These are phyloP conservation scores for Trichoderma koningii DNA, from an alignment of 2,329 filamentous ascomycete genomes.

Conservation along the genomic window DNA sequence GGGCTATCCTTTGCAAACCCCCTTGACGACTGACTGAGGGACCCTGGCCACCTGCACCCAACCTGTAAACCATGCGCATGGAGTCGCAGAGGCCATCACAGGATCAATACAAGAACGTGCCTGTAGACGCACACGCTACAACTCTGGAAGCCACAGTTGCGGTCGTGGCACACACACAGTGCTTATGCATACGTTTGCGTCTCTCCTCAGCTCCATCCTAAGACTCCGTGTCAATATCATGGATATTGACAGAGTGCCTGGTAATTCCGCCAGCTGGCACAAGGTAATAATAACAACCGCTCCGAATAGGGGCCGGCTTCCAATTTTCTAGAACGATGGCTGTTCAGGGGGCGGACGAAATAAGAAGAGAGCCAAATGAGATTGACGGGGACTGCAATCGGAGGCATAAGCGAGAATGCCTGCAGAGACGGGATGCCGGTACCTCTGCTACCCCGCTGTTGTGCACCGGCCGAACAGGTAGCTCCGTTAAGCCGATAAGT, in stretches of 20 bases:
- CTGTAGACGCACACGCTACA: background rate
- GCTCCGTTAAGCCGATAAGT: constrained; percentile 1
- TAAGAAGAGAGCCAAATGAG: constrained; percentile 8
- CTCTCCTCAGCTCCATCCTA: constrained; percentile 17
- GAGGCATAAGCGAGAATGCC: constrained; percentile 8
- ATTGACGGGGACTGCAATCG: constrained; percentile 18
- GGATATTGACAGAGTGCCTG: background rate
- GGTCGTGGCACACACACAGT: background rate
- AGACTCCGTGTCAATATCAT: constrained; percentile 17
- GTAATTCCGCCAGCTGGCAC: constrained; percentile 10
- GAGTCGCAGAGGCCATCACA: too few relatives aligned
- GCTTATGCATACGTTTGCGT: background rate
- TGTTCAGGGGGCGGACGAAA: constrained; percentile 18
- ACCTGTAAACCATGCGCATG: too few relatives aligned
- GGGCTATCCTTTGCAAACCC: too few relatives aligned
- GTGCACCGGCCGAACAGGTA: constrained; percentile 4
- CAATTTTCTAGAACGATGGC: constrained; percentile 11
- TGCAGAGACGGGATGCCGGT: background rate
- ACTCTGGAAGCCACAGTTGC: constrained; percentile 8
- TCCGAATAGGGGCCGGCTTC: constrained; percentile 17
- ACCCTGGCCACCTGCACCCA: too few relatives aligned
- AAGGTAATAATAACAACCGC: background rate
- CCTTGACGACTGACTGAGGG: too few relatives aligned
- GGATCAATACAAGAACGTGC: too few relatives aligned
- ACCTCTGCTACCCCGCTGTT: constrained; percentile 5